Evolutionary conservation across 345 rosid genomes (phyloP), one percentile per base, ranked within the genome.

Genomic region (Iberis pinnata): DNA sequence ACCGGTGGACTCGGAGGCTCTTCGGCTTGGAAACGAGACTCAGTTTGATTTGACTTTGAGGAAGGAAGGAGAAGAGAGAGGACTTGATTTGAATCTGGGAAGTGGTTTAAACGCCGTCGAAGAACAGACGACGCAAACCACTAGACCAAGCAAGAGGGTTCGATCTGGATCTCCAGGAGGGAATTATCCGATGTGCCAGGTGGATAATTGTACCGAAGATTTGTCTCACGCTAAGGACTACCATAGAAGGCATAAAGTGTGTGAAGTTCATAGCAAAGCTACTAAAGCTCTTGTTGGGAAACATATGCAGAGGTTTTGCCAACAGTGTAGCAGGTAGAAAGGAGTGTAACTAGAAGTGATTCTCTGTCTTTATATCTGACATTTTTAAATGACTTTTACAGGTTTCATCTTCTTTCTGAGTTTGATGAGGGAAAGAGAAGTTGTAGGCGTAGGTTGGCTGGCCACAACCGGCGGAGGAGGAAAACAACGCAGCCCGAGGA

Each of bases 301-400:
- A 49, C 97, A 83, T 76, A 79, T 89, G 95, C 97, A 89, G 75
- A 79, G 97, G 78, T 89, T 89, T 25, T 89, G 97, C 70, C 97
- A 89, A 69, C 97, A 89, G 82, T 89, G 97, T 53, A 89, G 97
- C 89, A 85, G 97, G 97, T 89, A 29, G 20, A 42, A 45, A 54
- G 5, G 26, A 42, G 2, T 15, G 4, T 32, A 2, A 32, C 9
- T 20, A 17, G 18, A 26, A 36, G 19, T 45, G 44, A 2, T 38
- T 43, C 26, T 25, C 12, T 43, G 26, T 18, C 19, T 37, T 10
- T 18, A 3, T 44, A 37, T 37, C 10, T 38, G 49, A 25, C 4
- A 0, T 6, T 29, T 42, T 29, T 42, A 18, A 49, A 49, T 42
- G 9, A 24, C 14, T 38, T 49, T 43, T 73, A 32, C 49, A 82